These are phyloP conservation scores for Penicillium malachiteum DNA, from an alignment of 495 filamentous ascomycete species.

Conservation along the genomic window DNA sequence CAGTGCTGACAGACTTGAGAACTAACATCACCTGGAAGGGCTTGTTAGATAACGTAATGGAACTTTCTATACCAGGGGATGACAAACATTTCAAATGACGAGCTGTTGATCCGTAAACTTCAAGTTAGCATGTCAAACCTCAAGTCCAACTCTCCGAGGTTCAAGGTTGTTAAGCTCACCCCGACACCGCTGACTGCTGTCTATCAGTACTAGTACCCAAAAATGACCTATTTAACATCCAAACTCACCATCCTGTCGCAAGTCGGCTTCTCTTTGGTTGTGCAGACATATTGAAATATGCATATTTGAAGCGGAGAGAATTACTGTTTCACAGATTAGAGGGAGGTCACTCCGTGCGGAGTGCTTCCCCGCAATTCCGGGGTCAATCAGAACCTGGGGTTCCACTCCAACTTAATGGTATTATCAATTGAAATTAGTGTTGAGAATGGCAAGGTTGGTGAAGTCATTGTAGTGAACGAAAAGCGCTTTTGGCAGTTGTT, in stretches of 20 bases:
- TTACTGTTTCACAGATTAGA: conserved; percentile 1
- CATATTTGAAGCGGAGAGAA: conserved; percentile 10
- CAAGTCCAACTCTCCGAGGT: too few relatives aligned
- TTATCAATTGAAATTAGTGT: too few relatives aligned
- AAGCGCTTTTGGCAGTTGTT: too few relatives aligned
- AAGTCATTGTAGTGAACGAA: too few relatives aligned
- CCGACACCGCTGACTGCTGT: conserved; percentile 20
- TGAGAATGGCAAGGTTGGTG: too few relatives aligned
- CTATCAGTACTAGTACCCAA: background rate
- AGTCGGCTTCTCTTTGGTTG: conserved; percentile 10
- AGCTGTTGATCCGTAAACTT: background rate
- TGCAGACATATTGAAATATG: background rate
- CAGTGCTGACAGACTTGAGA: conserved; percentile 20
- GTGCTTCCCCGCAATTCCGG: conserved; percentile 2
- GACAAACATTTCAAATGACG: conserved; percentile 30
- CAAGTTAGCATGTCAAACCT: background rate
- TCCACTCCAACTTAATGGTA: too few relatives aligned
- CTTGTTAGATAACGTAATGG: background rate
- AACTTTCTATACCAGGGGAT: background rate
- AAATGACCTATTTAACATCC: background rate
- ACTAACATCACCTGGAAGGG: conserved; percentile 19
- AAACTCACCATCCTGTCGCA: conserved; percentile 14
- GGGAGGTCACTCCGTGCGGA: conserved; percentile 14
- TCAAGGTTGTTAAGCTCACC: conserved; percentile 10
- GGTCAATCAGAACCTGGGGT: background rate